Conservation (phyloP, 139 green algal species). For the Ettlia oleoabundans region DNA sequence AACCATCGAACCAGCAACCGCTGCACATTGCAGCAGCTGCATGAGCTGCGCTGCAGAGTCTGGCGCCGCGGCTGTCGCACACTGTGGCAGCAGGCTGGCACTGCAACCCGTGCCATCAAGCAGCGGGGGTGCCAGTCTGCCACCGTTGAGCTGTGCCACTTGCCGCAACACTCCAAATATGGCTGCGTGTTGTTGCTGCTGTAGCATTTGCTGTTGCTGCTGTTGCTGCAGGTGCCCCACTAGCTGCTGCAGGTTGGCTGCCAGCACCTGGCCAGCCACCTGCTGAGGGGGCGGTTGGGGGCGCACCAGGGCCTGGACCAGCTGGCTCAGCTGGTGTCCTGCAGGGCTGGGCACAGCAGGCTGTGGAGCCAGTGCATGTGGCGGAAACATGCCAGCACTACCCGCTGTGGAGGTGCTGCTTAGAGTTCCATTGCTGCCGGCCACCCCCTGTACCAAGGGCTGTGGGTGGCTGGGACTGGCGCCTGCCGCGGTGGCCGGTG, state of each 20-base stretch:
- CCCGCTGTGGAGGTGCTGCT: not conserved
- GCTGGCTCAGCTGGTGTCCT: not conserved
- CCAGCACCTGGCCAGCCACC: not conserved
- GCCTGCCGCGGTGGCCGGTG: not conserved
- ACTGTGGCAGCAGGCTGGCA: not conserved
- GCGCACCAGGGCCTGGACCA: not conserved
- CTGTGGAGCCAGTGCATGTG: not conserved
- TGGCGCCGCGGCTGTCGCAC: not conserved
- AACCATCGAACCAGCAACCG: not conserved
- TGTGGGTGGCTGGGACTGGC: not conserved
- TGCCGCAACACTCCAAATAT: not conserved
- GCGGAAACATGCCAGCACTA: not conserved
- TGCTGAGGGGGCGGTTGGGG: not conserved
- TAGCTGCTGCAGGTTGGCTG: not conserved
- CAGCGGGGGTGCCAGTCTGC: not conserved
- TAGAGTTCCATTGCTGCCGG: not conserved
- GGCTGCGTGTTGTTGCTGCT: not conserved
- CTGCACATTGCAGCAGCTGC: constrained; percentile 10
- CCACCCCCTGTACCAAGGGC: not conserved
- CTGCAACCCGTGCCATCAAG: not conserved
- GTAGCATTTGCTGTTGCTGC: not conserved
- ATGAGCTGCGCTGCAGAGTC: constrained; percentile 11
- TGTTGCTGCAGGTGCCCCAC: not conserved
- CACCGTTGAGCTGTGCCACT: not conserved
- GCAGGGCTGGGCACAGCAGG: not conserved